These are phyloP conservation scores for Clavariopsis aquatica DNA, from an alignment of 495 filamentous ascomycete genomes.

Conservation along the genomic window DNA sequence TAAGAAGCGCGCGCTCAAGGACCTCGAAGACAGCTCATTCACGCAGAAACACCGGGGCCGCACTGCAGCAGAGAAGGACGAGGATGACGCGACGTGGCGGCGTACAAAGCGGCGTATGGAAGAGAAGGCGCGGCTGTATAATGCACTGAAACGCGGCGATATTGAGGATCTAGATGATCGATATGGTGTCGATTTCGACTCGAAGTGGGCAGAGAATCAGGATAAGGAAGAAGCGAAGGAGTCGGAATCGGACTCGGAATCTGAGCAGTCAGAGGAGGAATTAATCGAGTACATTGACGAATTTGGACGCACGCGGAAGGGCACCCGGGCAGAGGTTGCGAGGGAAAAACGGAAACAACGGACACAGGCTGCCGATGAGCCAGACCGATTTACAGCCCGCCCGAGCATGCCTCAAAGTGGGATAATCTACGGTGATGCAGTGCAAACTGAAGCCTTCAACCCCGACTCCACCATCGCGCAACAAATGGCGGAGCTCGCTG, in stretches of 20 bases:
- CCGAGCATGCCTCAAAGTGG: conserved; percentile 63
- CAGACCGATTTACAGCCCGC: conserved; percentile 55
- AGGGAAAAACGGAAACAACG: conserved; percentile 53
- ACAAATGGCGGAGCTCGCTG: conserved; percentile 71
- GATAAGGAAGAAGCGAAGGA: conserved; percentile 44
- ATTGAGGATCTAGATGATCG: conserved; percentile 56
- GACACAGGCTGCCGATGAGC: conserved; percentile 50
- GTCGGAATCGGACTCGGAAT: conserved; percentile 50
- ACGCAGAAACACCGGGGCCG: conserved; percentile 48
- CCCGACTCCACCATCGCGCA: conserved; percentile 60
- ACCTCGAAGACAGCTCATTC: conserved; percentile 47
- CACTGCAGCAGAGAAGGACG: conserved; percentile 43
- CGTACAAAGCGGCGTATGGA: conserved; percentile 78
- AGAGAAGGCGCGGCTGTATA: conserved; percentile 82
- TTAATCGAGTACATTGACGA: conserved; percentile 84
- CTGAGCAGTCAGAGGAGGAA: conserved; percentile 55
- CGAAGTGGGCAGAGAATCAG: conserved; percentile 80
- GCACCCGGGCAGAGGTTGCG: conserved; percentile 64
- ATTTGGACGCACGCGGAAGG: conserved; percentile 74
- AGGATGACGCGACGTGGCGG: conserved; percentile 51
- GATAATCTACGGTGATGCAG: conserved; percentile 77
- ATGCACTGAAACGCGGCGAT: conserved; percentile 76
- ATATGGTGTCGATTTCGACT: conserved; percentile 86
- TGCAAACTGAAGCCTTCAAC: conserved; percentile 79
- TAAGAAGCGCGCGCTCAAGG: conserved; percentile 60